Evolutionary conservation across 1,139 yeast species (phyloP).

Genomic region (Debaryomycetaceae sp.): DNA sequence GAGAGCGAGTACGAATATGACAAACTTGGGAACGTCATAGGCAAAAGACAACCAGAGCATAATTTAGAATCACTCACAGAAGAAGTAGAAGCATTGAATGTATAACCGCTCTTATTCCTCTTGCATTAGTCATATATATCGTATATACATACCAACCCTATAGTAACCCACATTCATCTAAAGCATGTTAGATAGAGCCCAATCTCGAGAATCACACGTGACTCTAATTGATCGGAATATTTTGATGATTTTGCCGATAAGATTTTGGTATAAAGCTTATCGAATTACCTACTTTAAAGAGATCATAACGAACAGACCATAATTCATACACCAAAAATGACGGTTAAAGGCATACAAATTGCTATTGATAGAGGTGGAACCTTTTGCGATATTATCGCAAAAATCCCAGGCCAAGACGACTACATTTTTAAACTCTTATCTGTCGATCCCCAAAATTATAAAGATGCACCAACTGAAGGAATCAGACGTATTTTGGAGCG

Average conservation of each 20-base stretch:
- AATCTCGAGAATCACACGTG: neutral
- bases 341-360: slow-evolving; percentile 23
- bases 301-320: neutral
- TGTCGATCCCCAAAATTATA: slow-evolving; percentile 81
- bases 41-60: neutral
- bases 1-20: slow-evolving; percentile 5
- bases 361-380: slow-evolving; percentile 75
- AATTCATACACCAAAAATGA: neutral
- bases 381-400: slow-evolving; percentile 74
- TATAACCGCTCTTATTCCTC: neutral
- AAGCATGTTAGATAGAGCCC: neutral
- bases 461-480: slow-evolving; percentile 91
- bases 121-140: neutral
- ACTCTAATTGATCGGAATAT: neutral
- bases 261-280: neutral
- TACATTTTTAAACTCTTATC: slow-evolving; percentile 64
- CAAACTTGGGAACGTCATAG: slow-evolving; percentile 6
- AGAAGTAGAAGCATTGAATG: neutral
- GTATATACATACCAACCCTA: too few relatives aligned
- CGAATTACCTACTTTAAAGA: neutral
- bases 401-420: slow-evolving; percentile 40
- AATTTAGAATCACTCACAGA: neutral
- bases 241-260: neutral
- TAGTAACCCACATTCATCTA: too few relatives aligned
- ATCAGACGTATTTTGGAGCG: slow-evolving; percentile 72